Percentiles rank a stretch among this genome's conserved stretches.
Conservation (phyloP, 1,284 basidiomycete genomes). For the Trametes hirsuta region DNA sequence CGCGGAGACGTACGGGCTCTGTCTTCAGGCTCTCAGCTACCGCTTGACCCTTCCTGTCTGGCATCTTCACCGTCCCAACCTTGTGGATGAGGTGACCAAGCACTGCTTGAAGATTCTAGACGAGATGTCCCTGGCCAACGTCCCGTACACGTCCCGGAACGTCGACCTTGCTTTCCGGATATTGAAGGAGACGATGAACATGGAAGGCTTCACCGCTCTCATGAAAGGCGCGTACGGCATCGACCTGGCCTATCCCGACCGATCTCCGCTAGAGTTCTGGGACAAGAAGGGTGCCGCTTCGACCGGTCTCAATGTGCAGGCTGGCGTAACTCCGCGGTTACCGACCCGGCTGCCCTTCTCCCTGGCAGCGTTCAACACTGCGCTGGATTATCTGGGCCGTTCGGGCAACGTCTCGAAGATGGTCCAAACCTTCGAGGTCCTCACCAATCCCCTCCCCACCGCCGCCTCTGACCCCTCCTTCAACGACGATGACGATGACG, state of each 20-base stretch:
- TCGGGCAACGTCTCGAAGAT: constrained; percentile 63
- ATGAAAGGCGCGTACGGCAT: constrained; percentile 72
- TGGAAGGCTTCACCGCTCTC: constrained; percentile 55
- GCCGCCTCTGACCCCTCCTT: constrained; percentile 48
- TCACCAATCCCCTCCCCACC: constrained; percentile 67
- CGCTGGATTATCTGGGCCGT: constrained; percentile 68
- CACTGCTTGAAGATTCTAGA: constrained; percentile 54
- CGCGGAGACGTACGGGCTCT: constrained; percentile 60
- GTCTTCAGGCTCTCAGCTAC: constrained; percentile 67
- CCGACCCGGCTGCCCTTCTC: constrained; percentile 54
- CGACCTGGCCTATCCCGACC: constrained; percentile 73
- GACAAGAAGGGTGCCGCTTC: constrained; percentile 19
- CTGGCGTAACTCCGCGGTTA: constrained; percentile 22
- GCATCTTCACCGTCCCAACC: constrained; percentile 35
- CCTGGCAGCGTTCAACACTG: constrained; percentile 70
- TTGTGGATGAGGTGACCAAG: constrained; percentile 45
- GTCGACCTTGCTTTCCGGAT: constrained; percentile 70
- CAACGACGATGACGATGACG: constrained; percentile 72
- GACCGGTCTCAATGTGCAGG: constrained; percentile 16
- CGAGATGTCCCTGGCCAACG: constrained; percentile 54
- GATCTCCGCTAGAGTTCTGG: constrained; percentile 51
- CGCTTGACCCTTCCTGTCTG: constrained; percentile 61
- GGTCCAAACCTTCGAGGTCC: constrained; percentile 74
- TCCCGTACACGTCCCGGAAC: constrained; percentile 57
- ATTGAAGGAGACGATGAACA: constrained; percentile 63